Conservation (phyloP, 1,139 yeast species). For the Yamadazyma friedrichii region DNA sequence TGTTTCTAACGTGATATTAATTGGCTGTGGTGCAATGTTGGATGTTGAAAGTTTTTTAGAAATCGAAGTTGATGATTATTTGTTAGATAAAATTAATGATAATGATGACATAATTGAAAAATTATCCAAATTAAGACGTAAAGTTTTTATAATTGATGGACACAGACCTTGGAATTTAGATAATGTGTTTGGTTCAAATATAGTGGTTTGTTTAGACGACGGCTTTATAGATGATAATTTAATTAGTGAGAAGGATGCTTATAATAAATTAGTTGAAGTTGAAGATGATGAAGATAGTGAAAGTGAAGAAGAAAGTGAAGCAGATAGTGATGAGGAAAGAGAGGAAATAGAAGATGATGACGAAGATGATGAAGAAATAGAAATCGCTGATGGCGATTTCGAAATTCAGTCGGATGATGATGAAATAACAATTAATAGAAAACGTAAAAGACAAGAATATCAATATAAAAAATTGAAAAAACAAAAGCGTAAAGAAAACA, state of each 20-base stretch:
- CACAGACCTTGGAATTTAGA: constrained; percentile 97
- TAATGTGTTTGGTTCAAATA: constrained; percentile 82
- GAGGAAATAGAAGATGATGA: constrained; percentile 20
- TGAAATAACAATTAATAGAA: constrained; percentile 28
- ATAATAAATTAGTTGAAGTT: constrained; percentile 41
- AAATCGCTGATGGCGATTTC: constrained; percentile 20
- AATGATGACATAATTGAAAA: constrained; percentile 12
- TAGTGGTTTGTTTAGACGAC: constrained; percentile 84
- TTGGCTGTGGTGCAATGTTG: constrained; percentile 96
- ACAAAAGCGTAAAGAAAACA: constrained; percentile 25
- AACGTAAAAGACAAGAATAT: constrained; percentile 32
- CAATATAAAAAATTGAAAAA: constrained; percentile 28
- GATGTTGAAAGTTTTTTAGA: constrained; percentile 81
- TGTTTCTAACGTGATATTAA: constrained; percentile 70
- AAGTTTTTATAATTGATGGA: constrained; percentile 82
- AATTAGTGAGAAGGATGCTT: constrained; percentile 53
- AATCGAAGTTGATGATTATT: constrained; percentile 51
- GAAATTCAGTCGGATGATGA: constrained; percentile 31
- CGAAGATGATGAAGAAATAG: constrained; percentile 20
- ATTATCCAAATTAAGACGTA: constrained; percentile 18
- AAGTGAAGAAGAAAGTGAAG: constrained; percentile 26
- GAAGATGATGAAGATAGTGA: constrained; percentile 26
- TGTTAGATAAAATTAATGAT: constrained; percentile 14
- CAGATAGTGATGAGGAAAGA: constrained; percentile 21
- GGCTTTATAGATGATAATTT: constrained; percentile 66